Conservation (phyloP, 495 filamentous ascomycete genomes). For the Tuber borchii region DNA sequence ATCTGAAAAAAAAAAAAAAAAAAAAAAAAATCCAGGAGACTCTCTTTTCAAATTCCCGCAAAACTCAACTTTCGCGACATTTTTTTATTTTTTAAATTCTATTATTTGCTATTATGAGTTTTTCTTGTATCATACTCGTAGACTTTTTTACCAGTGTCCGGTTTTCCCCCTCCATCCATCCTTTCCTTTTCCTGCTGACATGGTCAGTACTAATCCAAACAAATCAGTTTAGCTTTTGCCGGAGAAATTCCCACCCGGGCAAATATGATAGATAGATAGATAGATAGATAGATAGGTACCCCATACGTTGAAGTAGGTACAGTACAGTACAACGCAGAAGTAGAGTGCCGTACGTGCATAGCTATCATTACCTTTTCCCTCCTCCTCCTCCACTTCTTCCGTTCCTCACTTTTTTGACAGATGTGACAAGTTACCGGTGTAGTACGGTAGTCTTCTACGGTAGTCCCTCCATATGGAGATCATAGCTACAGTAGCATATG, state of each 20-base stretch:
- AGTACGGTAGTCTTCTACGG: no score
- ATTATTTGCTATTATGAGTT: no score
- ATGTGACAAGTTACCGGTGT: not conserved
- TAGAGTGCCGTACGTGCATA: not conserved
- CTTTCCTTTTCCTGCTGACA: not conserved
- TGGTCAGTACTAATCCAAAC: not conserved
- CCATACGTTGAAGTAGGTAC: not conserved
- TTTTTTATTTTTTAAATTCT: not conserved
- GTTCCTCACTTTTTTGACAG: not conserved
- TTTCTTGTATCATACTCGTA: no score
- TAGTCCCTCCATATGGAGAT: no score
- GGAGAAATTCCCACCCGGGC: no score
- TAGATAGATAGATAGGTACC: not conserved
- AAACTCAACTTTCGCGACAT: not conserved
- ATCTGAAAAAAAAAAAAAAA: not conserved
- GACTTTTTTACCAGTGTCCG: no score
- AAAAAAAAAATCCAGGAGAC: no score
- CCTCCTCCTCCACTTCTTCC: no score
- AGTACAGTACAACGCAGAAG: not conserved
- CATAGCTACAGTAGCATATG: not conserved
- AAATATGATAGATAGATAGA: not conserved
- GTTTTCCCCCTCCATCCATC: no score
- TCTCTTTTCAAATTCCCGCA: not conserved
- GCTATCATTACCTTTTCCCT: not conserved
- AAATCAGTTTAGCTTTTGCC: not conserved